These are phyloP conservation scores for Coleophoma crateriformis DNA, from an alignment of 2,329 filamentous ascomycete species.

Conservation along the genomic window DNA sequence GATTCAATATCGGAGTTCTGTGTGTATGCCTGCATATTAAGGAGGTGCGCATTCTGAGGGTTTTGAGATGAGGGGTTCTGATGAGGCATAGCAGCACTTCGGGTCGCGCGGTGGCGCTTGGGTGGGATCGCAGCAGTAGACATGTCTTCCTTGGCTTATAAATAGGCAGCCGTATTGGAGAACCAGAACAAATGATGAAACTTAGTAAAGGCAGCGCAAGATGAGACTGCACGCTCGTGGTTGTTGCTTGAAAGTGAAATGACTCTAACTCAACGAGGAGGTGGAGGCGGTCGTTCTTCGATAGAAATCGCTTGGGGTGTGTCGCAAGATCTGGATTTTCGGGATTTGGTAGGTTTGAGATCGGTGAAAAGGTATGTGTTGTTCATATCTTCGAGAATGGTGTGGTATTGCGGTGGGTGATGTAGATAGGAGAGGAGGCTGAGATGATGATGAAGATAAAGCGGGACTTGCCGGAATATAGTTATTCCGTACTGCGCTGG, in stretches of 20 bases:
- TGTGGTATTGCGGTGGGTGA: neutral
- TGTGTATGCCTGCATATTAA: slow-evolving; percentile 31
- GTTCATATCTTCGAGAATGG: slow-evolving; percentile 17
- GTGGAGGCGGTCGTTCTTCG: too few relatives aligned
- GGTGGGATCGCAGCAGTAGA: slow-evolving; percentile 33
- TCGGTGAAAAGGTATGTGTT: slow-evolving; percentile 13
- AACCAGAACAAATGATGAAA: slow-evolving; percentile 9
- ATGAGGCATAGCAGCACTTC: slow-evolving; percentile 16
- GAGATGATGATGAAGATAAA: slow-evolving; percentile 3
- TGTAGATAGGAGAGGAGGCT: slow-evolving; percentile 7
- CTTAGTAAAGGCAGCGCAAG: slow-evolving; percentile 6
- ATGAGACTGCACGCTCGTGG: neutral
- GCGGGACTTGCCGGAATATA: neutral
- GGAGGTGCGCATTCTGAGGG: slow-evolving; percentile 40
- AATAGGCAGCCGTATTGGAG: slow-evolving; percentile 32
- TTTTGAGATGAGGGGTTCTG: slow-evolving; percentile 19
- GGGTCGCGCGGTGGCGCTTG: slow-evolving; percentile 26
- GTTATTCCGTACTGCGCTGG: too few relatives aligned
- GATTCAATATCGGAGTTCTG: slow-evolving; percentile 25
- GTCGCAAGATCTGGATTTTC: slow-evolving; percentile 10
- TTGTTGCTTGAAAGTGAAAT: too few relatives aligned
- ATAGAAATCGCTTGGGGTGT: neutral
- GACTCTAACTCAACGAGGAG: too few relatives aligned
- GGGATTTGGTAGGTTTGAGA: slow-evolving; percentile 9
- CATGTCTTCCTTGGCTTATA: slow-evolving; percentile 41